Conservation (phyloP, 1,139 yeast genomes). For the Entelexis sorbosivorans region DNA sequence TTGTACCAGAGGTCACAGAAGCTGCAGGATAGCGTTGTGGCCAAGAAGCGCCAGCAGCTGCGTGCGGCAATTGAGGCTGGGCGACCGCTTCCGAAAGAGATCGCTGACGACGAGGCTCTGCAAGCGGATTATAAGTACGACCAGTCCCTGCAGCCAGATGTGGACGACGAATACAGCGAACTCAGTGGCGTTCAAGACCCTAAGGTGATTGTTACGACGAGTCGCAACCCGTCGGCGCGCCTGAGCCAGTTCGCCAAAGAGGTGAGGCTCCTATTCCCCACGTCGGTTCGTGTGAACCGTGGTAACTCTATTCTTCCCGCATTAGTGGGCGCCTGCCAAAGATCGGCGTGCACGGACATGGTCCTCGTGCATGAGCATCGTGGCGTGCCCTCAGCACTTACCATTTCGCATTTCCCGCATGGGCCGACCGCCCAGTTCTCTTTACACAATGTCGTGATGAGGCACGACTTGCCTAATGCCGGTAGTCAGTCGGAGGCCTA, state of each 20-base stretch:
- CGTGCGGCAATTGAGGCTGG: constrained; percentile 87
- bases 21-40: constrained; percentile 75
- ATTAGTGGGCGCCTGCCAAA: constrained; percentile 71
- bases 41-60: constrained; percentile 76
- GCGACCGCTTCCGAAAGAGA: constrained; percentile 74
- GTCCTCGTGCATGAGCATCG: constrained; percentile 88
- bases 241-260: constrained; percentile 88
- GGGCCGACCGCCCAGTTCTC: constrained; percentile 96
- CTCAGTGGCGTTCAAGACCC: constrained; percentile 86
- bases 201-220: constrained; percentile 83
- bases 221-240: constrained; percentile 80
- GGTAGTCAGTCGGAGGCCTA: constrained; percentile 86
- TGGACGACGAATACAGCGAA: constrained; percentile 85
- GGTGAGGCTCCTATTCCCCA: constrained; percentile 77
- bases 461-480: constrained; percentile 73
- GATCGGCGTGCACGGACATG: constrained; percentile 68
- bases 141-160: constrained; percentile 44
- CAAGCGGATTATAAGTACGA: constrained; percentile 79
- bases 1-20: constrained; percentile 72
- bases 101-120: constrained; percentile 74
- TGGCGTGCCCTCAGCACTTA: constrained; percentile 92
- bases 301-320: constrained; percentile 86
- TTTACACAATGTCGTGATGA: constrained; percentile 80
- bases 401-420: constrained; percentile 91
- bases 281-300: constrained; percentile 76